Conservation (phyloP, 2,329 filamentous ascomycete species). For the Tolypocladium endophyticum region DNA sequence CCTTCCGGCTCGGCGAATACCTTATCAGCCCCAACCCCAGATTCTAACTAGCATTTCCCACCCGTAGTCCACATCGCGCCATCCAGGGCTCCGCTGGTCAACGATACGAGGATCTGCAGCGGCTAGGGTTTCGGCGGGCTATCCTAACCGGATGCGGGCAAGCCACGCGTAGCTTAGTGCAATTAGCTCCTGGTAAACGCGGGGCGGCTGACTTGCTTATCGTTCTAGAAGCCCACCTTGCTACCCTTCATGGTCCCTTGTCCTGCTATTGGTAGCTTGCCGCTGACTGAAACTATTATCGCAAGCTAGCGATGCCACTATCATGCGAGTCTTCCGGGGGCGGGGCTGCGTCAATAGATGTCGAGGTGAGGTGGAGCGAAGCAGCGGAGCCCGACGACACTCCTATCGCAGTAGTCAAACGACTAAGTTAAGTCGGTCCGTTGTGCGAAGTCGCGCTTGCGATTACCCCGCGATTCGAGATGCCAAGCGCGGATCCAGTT, state of each 20-base stretch:
- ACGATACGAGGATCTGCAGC: background rate
- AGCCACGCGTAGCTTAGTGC: background rate
- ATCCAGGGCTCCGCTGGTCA: background rate
- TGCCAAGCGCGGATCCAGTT: background rate
- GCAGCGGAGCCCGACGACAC: too few species aligned
- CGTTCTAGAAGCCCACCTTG: background rate
- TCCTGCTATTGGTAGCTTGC: background rate
- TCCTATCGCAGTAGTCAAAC: background rate
- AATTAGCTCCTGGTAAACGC: background rate
- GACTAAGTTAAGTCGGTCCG: background rate
- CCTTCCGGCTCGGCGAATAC: background rate
- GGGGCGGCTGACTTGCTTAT: background rate
- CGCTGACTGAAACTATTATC: background rate
- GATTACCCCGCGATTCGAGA: background rate
- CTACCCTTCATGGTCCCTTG: background rate
- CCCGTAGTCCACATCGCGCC: background rate
- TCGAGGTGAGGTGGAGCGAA: too few species aligned
- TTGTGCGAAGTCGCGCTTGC: background rate
- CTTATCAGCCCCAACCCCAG: background rate
- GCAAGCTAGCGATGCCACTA: background rate
- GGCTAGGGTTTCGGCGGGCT: background rate
- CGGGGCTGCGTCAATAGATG: too few species aligned
- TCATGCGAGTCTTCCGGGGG: background rate
- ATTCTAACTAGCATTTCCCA: background rate
- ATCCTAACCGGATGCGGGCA: background rate